Conservation (phyloP, 768 basidiomycete genomes). For the Butyriboletus loyo region DNA sequence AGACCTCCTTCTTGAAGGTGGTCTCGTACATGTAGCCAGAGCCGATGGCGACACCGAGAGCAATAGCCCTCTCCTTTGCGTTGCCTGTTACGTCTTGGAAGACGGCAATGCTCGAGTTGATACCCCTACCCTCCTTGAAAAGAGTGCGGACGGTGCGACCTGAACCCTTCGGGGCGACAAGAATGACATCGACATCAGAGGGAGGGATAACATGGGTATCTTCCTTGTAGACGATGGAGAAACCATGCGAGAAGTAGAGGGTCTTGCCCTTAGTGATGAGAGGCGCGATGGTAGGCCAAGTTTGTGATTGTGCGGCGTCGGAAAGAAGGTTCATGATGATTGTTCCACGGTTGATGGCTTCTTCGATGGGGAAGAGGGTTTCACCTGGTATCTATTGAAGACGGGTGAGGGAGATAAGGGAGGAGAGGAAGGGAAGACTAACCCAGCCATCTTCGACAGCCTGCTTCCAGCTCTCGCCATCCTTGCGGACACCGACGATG, state of each 20-base stretch:
- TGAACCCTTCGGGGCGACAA: constrained; percentile 98
- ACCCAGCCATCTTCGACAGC: constrained; percentile 97
- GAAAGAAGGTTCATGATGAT: constrained; percentile 99
- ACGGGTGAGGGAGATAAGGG: neutral
- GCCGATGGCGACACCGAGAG: constrained; percentile 90
- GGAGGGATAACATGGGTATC: constrained; percentile 94
- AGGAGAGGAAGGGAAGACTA: constrained; percentile 21
- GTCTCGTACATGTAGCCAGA: constrained; percentile 99
- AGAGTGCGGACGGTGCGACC: constrained; percentile 98
- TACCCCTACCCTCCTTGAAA: constrained; percentile 99
- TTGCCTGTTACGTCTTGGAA: constrained; percentile 98
- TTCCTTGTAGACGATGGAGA: constrained; percentile 98
- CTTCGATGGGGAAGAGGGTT: constrained; percentile 97
- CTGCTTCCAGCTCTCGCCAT: constrained; percentile 95
- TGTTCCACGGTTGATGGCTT: constrained; percentile 92
- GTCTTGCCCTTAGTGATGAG: constrained; percentile 99
- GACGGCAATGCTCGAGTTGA: constrained; percentile 92
- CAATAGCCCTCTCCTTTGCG: constrained; percentile 95
- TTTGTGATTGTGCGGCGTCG: constrained; percentile 97
- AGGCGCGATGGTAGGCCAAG: constrained; percentile 86
- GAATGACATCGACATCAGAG: constrained; percentile 94
- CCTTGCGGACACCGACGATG: constrained; percentile 96
- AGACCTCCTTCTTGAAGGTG: constrained; percentile 99
- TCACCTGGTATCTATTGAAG: constrained; percentile 78
- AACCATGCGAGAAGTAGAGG: constrained; percentile 99